A percentile compares a stretch with the other conserved stretches of the same genome.
Evolutionary conservation across 1,139 yeast species (phyloP).

Genomic region (Taphrina betulina): DNA sequence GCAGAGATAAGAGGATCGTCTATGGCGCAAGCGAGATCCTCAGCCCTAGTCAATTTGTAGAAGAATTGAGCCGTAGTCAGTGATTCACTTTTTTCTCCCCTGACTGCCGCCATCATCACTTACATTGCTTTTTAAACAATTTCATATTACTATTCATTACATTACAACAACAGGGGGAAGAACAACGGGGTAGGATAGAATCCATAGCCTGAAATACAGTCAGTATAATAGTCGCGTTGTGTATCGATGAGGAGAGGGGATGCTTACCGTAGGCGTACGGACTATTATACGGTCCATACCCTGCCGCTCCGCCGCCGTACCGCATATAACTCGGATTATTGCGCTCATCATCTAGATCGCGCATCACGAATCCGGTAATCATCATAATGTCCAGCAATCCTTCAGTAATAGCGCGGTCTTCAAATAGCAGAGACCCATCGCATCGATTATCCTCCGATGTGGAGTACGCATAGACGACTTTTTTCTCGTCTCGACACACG

Average conservation of each 20-base stretch:
- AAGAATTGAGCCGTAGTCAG: constrained; percentile 56
- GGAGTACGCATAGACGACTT: constrained; percentile 9
- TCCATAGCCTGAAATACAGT: no score
- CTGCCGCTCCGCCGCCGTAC: neutral
- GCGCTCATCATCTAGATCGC: constrained; percentile 12
- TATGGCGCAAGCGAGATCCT: constrained; percentile 85
- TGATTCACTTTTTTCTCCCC: no score
- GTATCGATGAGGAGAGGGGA: no score
- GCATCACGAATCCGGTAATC: constrained; percentile 16
- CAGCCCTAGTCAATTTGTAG: constrained; percentile 72
- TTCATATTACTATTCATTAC: no score
- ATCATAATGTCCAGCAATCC: constrained; percentile 19
- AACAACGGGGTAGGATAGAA: no score
- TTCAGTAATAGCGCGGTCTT: constrained; percentile 8
- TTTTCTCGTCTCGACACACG: constrained; percentile 4
- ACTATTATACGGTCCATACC: constrained; percentile 15
- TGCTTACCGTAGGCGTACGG: constrained; percentile 12
- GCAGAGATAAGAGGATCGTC: constrained; percentile 52
- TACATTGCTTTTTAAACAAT: no score
- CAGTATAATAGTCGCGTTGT: no score
- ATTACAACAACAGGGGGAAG: constrained; percentile 5
- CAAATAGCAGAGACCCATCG: constrained; percentile 16
- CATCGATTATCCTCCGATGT: constrained; percentile 15
- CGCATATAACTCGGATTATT: constrained; percentile 3
- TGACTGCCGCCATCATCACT: no score